Conservation (phyloP, 805 yeast species). For the Dipodascus geniculatus region DNA sequence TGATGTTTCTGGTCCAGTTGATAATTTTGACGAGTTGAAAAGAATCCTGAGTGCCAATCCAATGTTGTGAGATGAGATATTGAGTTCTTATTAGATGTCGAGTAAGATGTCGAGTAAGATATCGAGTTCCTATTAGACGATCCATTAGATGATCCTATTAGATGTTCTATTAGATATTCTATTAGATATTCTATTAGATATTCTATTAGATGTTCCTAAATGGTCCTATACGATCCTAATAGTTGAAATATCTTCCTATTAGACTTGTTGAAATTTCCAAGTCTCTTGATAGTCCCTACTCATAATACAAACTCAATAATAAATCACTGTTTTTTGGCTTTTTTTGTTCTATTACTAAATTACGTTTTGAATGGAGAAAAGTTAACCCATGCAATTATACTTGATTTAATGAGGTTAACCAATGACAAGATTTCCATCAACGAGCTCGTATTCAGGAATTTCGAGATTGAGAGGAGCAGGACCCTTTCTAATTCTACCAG, state of each 20-base stretch:
- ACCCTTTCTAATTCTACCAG: constrained; percentile 99
- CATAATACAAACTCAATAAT: too few relatives aligned
- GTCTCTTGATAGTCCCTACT: too few relatives aligned
- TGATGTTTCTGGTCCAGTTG: neutral
- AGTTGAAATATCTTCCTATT: too few relatives aligned
- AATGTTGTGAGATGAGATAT: neutral
- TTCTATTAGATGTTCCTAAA: too few relatives aligned
- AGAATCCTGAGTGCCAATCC: neutral
- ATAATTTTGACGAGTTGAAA: neutral
- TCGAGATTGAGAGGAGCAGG: constrained; percentile 99
- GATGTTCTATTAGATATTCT: too few relatives aligned
- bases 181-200: too few relatives aligned
- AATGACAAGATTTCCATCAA: constrained; percentile 71
- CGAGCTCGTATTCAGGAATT: constrained; percentile 83
- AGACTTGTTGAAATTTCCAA: too few relatives aligned
- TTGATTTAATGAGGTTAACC: constrained; percentile 45
- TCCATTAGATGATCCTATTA: too few relatives aligned
- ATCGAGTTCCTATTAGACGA: too few relatives aligned
- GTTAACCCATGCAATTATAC: neutral
- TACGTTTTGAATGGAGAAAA: neutral
- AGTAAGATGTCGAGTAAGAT: too few relatives aligned
- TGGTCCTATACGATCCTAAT: too few relatives aligned
- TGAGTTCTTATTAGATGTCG: too few relatives aligned
- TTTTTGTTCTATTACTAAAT: neutral
- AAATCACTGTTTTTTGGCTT: neutral